Conservation (phyloP, 352 stramenopile species). For the Phytophthora litchii region DNA sequence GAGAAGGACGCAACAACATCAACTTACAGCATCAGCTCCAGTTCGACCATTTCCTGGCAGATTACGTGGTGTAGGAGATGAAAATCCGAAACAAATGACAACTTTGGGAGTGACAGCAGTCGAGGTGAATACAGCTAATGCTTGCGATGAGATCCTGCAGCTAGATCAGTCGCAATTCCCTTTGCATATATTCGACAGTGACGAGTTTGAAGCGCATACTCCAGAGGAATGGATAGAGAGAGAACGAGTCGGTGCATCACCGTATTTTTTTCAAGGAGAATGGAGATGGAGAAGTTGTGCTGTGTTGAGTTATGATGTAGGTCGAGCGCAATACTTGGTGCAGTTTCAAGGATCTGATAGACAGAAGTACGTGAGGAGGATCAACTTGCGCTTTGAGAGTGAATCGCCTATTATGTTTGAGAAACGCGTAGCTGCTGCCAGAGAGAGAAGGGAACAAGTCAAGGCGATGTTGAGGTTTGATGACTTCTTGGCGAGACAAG, state of each 20-base stretch:
- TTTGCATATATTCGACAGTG: conserved; percentile 90
- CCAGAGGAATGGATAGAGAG: conserved; percentile 79
- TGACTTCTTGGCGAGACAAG: conserved; percentile 88
- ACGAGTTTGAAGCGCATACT: conserved; percentile 79
- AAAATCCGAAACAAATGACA: background rate
- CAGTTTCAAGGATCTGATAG: conserved; percentile 87
- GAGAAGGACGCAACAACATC: conserved; percentile 57
- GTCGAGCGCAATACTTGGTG: conserved; percentile 76
- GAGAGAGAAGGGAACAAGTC: conserved; percentile 64
- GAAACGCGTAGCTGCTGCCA: conserved; percentile 68
- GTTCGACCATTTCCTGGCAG: conserved; percentile 67
- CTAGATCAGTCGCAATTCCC: conserved; percentile 93
- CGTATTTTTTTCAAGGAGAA: conserved; percentile 86
- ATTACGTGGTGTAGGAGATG: conserved; percentile 46
- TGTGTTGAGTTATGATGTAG: conserved; percentile 69
- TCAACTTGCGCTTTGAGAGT: conserved; percentile 93
- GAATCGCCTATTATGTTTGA: conserved; percentile 80
- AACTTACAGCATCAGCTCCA: conserved; percentile 50
- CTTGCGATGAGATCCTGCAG: conserved; percentile 79
- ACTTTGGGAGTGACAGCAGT: background rate
- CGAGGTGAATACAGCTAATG: background rate
- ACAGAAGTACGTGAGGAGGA: conserved; percentile 87
- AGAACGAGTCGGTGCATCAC: conserved; percentile 54
- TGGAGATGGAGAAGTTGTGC: conserved; percentile 84
- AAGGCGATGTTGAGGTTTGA: conserved; percentile 92